Percentiles rank a stretch among this genome's conserved stretches.
Conservation (phyloP, 1,284 basidiomycete genomes). For the Termitomyces sp. region DNA sequence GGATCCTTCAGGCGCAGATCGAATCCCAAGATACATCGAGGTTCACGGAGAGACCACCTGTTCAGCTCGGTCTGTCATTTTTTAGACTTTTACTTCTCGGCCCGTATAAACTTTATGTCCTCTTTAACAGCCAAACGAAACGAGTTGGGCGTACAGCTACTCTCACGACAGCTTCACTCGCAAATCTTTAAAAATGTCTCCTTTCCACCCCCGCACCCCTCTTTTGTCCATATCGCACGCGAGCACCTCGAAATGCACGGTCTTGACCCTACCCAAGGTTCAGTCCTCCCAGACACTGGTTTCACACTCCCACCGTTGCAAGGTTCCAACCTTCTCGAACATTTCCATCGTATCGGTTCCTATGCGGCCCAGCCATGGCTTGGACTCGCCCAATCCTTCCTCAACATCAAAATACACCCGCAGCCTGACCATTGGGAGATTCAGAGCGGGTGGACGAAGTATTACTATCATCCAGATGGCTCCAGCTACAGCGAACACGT, state of each 20-base stretch:
- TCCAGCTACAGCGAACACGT: constrained; percentile 64
- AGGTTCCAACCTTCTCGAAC: constrained; percentile 80
- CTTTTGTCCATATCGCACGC: constrained; percentile 71
- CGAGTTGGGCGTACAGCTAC: constrained; percentile 87
- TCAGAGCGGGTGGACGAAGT: constrained; percentile 89
- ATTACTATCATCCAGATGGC: constrained; percentile 61
- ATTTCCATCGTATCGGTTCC: constrained; percentile 81
- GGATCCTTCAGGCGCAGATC: constrained; percentile 5
- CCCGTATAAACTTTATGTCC: not conserved
- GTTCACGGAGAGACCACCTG: constrained; percentile 3
- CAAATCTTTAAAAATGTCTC: constrained; percentile 80
- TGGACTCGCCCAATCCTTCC: constrained; percentile 64
- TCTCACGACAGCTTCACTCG: constrained; percentile 73
- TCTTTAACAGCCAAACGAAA: constrained; percentile 61
- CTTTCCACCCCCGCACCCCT: constrained; percentile 57
- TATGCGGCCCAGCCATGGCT: constrained; percentile 81
- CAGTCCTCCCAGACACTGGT: constrained; percentile 69
- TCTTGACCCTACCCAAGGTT: constrained; percentile 77
- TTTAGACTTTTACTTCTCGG: not conserved
- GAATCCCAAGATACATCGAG: constrained; percentile 4
- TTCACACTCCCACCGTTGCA: constrained; percentile 86
- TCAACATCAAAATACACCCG: constrained; percentile 52
- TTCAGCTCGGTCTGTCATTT: constrained; percentile 14
- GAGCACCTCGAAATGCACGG: constrained; percentile 78
- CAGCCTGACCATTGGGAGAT: constrained; percentile 71